Evolutionary conservation across 352 stramenopile genomes (phyloP).

Genomic region (Saprolegnia parasitica): DNA sequence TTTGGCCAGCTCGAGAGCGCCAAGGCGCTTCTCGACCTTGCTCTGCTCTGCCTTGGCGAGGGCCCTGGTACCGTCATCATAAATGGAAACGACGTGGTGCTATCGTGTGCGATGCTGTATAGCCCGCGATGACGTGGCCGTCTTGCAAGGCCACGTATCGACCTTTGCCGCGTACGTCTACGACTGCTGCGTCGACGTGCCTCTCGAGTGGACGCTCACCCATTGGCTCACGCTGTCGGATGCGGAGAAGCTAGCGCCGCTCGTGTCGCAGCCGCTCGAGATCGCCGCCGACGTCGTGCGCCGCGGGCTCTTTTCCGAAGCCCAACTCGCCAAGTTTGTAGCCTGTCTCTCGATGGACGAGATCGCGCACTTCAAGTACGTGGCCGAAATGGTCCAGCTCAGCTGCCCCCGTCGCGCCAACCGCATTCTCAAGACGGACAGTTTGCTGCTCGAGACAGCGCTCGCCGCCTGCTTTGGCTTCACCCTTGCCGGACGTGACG

Average conservation of each 20-base stretch:
- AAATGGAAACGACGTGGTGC: too few relatives aligned
- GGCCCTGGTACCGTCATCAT: too few relatives aligned
- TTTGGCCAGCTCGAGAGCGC: conserved; percentile 23
- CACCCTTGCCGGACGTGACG: background rate
- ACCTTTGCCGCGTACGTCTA: background rate
- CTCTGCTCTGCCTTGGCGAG: background rate
- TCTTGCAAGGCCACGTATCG: background rate
- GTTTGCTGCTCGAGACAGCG: background rate
- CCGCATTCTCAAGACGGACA: background rate
- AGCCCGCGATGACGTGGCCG: background rate
- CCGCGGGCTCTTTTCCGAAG: background rate
- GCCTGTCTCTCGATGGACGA: background rate
- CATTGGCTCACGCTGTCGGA: background rate
- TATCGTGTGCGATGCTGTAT: too few relatives aligned
- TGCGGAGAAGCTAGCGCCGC: background rate
- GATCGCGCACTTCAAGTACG: background rate
- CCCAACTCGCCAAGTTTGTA: background rate
- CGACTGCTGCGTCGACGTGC: conserved; percentile 1
- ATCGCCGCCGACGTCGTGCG: background rate
- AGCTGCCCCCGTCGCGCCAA: conserved; percentile 4
- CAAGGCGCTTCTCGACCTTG: conserved; percentile 1
- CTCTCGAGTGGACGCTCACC: conserved; percentile 3
- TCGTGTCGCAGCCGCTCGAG: background rate
- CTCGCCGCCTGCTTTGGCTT: conserved; percentile 24
- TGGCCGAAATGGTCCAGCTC: background rate